Evolutionary conservation across 129 eudicot genomes (phyloP).

Genomic region (Ambrosia artemisiifolia): DNA sequence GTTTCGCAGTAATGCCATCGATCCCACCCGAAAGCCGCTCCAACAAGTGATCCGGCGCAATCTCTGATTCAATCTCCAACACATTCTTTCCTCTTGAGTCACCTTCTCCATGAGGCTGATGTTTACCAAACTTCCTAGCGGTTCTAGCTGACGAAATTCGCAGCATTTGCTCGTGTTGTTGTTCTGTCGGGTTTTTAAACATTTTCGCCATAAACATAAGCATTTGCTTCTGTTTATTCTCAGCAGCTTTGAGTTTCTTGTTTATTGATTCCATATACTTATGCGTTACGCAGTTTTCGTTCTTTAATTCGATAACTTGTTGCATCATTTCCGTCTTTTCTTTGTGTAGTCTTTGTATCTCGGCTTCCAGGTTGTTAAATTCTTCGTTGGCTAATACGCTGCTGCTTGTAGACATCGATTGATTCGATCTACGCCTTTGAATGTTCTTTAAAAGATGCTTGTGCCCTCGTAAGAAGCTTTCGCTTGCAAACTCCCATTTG

Average conservation of each 20-base stretch:
- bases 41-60: conserved; percentile 26
- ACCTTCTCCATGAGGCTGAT: conserved; percentile 43
- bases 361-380: conserved; percentile 35
- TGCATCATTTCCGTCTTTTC: conserved; percentile 67
- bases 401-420: background rate
- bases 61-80: conserved; percentile 17
- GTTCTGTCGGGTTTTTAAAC: conserved; percentile 49
- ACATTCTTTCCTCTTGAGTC: conserved; percentile 39
- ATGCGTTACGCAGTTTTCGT: conserved; percentile 54
- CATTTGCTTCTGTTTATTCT: conserved; percentile 69
- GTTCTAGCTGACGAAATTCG: conserved; percentile 39
- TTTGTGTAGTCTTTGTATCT: conserved; percentile 48
- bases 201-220: conserved; percentile 73
- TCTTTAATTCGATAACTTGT: conserved; percentile 63
- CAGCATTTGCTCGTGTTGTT: conserved; percentile 28
- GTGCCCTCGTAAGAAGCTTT: conserved; percentile 53
- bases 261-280: conserved; percentile 53
- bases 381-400: conserved; percentile 15
- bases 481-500: conserved; percentile 81
- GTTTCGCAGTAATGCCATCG: conserved; percentile 34
- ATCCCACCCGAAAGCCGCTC: conserved; percentile 28
- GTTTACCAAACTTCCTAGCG: conserved; percentile 45
- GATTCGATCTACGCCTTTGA: conserved; percentile 59
- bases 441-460: conserved; percentile 70
- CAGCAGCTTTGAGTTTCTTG: conserved; percentile 67